Evolutionary conservation across 2,329 filamentous ascomycete species (phyloP), one percentile per base, ranked within the genome.

Genomic region (Stemphylium lycopersici): DNA sequence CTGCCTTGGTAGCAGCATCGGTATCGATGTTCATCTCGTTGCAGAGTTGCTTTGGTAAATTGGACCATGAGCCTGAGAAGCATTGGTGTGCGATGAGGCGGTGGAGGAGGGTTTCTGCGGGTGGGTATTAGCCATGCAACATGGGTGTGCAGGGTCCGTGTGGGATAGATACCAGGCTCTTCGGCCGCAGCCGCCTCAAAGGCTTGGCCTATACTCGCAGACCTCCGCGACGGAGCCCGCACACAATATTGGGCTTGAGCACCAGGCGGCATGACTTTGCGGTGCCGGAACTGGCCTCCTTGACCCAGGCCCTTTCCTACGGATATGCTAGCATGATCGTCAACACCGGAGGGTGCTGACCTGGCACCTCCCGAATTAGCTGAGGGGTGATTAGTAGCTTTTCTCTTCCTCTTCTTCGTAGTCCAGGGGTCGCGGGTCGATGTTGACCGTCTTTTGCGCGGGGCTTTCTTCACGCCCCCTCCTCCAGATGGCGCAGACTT

Each of bases 31-130:
- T 29, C 43, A 52, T 40, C 8, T 48, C 31, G n/a, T 12, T n/a
- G 11, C 13, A 37, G 4, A 34, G 51, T 4, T 39, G 12, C n/a
- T 8, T 7, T 2, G 16, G 6, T 12, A 44, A 24, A 2, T 18
- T 13, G 3, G 15, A n/a, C 45, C 46, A 54, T 2, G 39, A n/a
- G 33, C 51, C 51, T 3, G 36, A 20, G 20, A 50, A 50, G 38
- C 39, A 44, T 38, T 54, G 46, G 2, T 26, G 34, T 4, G 51
- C 26, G 16, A 54, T 54, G 8, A 54, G 26, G 5, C 33, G 34
- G 11, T 50, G 39, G 13, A 54, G 34, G 8, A 54, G 46, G 24
- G 37, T 20, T 12, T 24, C 39, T 24, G 13, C 24, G 37, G 3
- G n/a, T 36, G 3, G 33, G 3, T 15, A 15, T 29, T 10, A 29